These are phyloP conservation scores for Cladosporium velox DNA, from an alignment of 2,329 filamentous ascomycete species.

Conservation along the genomic window DNA sequence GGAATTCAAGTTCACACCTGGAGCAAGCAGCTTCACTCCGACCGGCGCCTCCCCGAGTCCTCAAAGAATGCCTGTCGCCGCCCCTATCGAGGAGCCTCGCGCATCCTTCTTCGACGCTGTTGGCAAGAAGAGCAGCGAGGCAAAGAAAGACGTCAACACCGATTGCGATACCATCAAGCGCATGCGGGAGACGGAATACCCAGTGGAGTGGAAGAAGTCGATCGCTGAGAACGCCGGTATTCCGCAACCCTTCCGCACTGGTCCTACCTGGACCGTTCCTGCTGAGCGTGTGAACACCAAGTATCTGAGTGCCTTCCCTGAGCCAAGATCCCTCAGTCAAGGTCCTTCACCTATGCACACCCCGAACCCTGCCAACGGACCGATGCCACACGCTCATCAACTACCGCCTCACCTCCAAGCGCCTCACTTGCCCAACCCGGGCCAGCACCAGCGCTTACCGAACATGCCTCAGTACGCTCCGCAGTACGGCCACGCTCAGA, in stretches of 20 bases:
- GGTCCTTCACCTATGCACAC: slow-evolving; percentile 67
- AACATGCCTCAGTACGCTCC: slow-evolving; percentile 37
- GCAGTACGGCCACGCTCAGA: slow-evolving; percentile 67
- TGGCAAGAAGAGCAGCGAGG: slow-evolving; percentile 65
- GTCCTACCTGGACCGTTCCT: slow-evolving; percentile 77
- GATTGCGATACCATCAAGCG: slow-evolving; percentile 66
- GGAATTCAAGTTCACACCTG: slow-evolving; percentile 85
- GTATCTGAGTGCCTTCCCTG: slow-evolving; percentile 79
- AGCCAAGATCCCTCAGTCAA: slow-evolving; percentile 57
- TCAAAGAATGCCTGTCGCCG: slow-evolving; percentile 40
- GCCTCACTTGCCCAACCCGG: slow-evolving; percentile 68
- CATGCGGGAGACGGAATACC: slow-evolving; percentile 62
- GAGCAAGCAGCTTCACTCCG: slow-evolving; percentile 79
- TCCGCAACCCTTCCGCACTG: slow-evolving; percentile 79
- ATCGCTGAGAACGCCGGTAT: slow-evolving; percentile 81
- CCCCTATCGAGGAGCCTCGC: slow-evolving; percentile 26
- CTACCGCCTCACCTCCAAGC: slow-evolving; percentile 81
- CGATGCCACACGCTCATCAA: slow-evolving; percentile 80
- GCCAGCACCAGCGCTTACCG: slow-evolving; percentile 75
- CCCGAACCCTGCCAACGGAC: slow-evolving; percentile 58
- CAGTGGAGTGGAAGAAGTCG: slow-evolving; percentile 54
- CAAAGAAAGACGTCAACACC: slow-evolving; percentile 53
- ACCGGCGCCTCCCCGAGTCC: slow-evolving; percentile 72
- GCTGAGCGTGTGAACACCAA: slow-evolving; percentile 73
- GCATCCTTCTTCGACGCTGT: slow-evolving; percentile 33